Percentiles rank a stretch among this genome's conserved stretches.
Conservation (phyloP, 805 yeast species). For the Lachancea meyersii region DNA sequence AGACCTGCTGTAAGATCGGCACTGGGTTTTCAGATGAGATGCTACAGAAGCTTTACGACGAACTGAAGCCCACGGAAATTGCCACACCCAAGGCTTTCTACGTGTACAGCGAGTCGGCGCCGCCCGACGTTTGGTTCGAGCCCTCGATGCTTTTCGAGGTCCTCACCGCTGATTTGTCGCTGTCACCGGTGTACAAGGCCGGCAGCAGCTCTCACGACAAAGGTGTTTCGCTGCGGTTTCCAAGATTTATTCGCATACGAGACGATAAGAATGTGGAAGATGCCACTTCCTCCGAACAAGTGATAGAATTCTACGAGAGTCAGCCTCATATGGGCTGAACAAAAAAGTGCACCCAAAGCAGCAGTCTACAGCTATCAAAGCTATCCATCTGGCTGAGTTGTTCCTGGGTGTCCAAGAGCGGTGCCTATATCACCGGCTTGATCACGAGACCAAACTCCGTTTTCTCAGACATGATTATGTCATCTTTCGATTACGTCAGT, state of each 20-base stretch:
- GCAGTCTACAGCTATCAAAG: too few relatives aligned
- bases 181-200: slow-evolving; percentile 85
- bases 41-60: slow-evolving; percentile 51
- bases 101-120: slow-evolving; percentile 63
- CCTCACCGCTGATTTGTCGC: slow-evolving; percentile 80
- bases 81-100: slow-evolving; percentile 59
- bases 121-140: slow-evolving; percentile 93
- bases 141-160: slow-evolving; percentile 83
- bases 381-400: too few relatives aligned
- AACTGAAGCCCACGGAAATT: slow-evolving; percentile 62
- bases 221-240: slow-evolving; percentile 85
- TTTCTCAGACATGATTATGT: too few relatives aligned
- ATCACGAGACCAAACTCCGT: too few relatives aligned
- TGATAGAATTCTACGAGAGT: slow-evolving; percentile 72
- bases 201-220: slow-evolving; percentile 66
- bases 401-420: too few relatives aligned
- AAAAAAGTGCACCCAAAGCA: background rate
- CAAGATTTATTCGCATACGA: slow-evolving; percentile 74
- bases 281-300: slow-evolving; percentile 79
- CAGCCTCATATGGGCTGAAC: slow-evolving; percentile 42
- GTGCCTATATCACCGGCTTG: too few relatives aligned
- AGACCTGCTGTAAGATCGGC: slow-evolving; percentile 94
- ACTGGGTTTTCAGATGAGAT: slow-evolving; percentile 92
- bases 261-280: slow-evolving; percentile 84
- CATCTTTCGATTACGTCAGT: background rate